Base-by-base conservation (phyloP, 805 yeast genomes). In the Pichia nanzhaoensis region DNA sequence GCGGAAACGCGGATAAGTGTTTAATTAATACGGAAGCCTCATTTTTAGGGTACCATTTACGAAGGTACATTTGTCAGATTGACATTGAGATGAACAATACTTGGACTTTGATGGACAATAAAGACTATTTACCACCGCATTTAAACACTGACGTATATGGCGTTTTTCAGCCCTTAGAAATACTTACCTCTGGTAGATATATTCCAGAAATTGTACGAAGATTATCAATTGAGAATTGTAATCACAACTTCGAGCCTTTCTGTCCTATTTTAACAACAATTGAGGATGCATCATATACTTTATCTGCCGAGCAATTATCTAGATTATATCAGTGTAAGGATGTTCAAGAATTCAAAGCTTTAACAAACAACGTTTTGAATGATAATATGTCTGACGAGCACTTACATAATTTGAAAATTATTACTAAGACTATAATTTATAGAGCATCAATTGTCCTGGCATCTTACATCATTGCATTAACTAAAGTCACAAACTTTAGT, bases 81-180 rank as follows among this genome's bases (percentile, higher is more conserved):
- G 38, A 13, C 39, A 37, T 22, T 12, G 24, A 39, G 5, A 42
- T 49, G 28, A 18, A 36, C 19, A 16, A 5, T 36, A 9, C 34
- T 16, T 46, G 46, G 42, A n/a, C 14, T 4, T 9, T n/a, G 4
- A 44, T 40, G 18, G 32, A 8, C 34, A 34, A 50, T 8, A 31
- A 33, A 13, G 18, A 32, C 22, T 17, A 17, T 8, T 13, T 13
- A 22, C 49, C 46, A n/a, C 49, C 49, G 12, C 49, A 46, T 24
- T 28, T 46, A 21, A 38, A 45, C 5, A 46, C 46, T 17, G 14
- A 39, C 3, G 10, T 6, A 17, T 47, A 52, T 32, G 53, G 49
- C 1, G 57, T 75, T 10, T 74, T 74, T 53, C 83, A 78, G 55
- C 85, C 84, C 1, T 58, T 72, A 27, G 84, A 79, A 56, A 61